Evolutionary conservation across 2,329 filamentous ascomycete genomes (phyloP).

Genomic region (Trichoderma guizhouense): DNA sequence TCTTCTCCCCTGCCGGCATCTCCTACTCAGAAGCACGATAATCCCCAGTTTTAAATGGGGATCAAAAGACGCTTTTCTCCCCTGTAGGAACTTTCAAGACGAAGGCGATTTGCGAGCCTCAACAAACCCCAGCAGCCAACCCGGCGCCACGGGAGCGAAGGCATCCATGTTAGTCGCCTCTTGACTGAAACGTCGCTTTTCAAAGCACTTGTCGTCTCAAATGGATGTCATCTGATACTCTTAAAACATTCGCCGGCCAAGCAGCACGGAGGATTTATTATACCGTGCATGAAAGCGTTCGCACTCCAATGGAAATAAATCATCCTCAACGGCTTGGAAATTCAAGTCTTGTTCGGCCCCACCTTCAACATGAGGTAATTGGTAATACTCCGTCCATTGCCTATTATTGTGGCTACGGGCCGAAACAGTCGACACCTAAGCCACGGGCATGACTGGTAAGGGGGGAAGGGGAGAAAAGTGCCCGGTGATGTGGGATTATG

Average conservation of each 20-base stretch:
- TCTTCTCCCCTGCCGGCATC: neutral
- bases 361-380: conserved; percentile 3
- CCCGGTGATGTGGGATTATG: neutral
- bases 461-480: neutral
- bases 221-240: neutral
- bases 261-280: neutral
- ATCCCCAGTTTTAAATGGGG: neutral
- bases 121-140: neutral
- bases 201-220: conserved; percentile 1
- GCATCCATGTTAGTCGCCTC: neutral
- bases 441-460: neutral
- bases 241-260: neutral
- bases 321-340: neutral
- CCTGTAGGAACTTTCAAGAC: neutral
- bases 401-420: neutral
- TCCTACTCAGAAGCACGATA: neutral
- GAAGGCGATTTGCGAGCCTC: neutral
- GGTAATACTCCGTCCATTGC: neutral
- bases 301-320: neutral
- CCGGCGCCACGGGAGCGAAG: neutral
- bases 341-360: neutral
- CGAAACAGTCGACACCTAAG: neutral
- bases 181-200: neutral
- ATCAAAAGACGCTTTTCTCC: neutral
- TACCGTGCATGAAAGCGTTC: neutral